Evolutionary conservation across 345 rosid species (phyloP).

Genomic region (Barbarea vulgaris): DNA sequence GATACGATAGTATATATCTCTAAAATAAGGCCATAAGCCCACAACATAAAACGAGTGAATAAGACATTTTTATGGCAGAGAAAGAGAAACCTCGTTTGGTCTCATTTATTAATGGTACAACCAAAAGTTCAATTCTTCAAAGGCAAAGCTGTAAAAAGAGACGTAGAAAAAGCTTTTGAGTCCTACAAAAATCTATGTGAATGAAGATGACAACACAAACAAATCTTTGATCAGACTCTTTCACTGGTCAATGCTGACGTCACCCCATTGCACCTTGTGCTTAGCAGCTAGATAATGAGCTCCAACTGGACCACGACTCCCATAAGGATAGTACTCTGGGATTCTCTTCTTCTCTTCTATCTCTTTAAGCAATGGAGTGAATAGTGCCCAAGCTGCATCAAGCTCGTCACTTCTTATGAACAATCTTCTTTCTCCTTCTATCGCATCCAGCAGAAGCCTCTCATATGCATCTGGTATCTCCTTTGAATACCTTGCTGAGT

Average conservation of each 20-base stretch:
- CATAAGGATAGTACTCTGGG: conserved; percentile 93
- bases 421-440: conserved; percentile 95
- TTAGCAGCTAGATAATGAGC: conserved; percentile 98
- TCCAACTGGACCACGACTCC: conserved; percentile 99
- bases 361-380: conserved; percentile 83
- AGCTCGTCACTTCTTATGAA: conserved; percentile 97
- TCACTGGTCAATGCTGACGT: conserved; percentile 65
- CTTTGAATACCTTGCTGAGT: conserved; percentile 90
- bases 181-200: conserved; percentile 33
- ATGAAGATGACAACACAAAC: conserved; percentile 6
- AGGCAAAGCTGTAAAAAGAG: conserved; percentile 11
- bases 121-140: not conserved
- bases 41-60: not conserved
- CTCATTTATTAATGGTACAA: conserved; percentile 22
- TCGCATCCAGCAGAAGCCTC: conserved; percentile 91
- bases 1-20: not conserved
- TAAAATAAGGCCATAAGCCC: not conserved
- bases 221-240: not conserved
- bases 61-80: not conserved
- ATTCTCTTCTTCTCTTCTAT: conserved; percentile 74
- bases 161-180: conserved; percentile 22
- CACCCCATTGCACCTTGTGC: conserved; percentile 95
- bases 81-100: conserved; percentile 11
- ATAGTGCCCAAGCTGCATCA: conserved; percentile 91
- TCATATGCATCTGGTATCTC: conserved; percentile 99